A percentile compares a stretch with the other conserved stretches of the same genome.
These are phyloP conservation scores for Kalmanozyma brasiliensis DNA, from an alignment of 1,284 basidiomycete species.

Conservation along the genomic window DNA sequence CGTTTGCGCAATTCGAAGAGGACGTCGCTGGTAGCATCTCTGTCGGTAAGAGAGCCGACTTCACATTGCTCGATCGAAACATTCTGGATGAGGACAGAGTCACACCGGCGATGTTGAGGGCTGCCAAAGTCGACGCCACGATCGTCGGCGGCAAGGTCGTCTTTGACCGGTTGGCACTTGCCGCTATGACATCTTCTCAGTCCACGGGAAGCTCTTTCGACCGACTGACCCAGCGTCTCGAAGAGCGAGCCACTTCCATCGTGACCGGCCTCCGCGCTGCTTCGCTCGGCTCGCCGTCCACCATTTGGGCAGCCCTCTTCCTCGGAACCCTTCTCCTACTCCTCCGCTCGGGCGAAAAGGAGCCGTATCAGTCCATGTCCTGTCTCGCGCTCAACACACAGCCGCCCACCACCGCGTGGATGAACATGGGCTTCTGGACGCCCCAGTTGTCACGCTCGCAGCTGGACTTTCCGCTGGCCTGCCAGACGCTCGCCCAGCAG, in stretches of 20 bases:
- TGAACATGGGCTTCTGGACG: constrained; percentile 62
- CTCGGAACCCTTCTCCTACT: constrained; percentile 8
- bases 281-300: constrained; percentile 1
- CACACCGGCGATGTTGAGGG: constrained; percentile 75
- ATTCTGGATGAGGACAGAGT: constrained; percentile 74
- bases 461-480: constrained; percentile 41
- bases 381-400: constrained; percentile 39
- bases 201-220: background rate
- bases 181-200: constrained; percentile 5
- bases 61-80: constrained; percentile 81
- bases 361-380: constrained; percentile 32
- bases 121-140: constrained; percentile 79
- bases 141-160: constrained; percentile 80
- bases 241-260: too few relatives aligned
- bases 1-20: constrained; percentile 85
- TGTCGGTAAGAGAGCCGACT: constrained; percentile 84
- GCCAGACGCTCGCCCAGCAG: constrained; percentile 47
- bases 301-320: constrained; percentile 12
- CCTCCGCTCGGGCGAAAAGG: constrained; percentile 6
- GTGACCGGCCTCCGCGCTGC: background rate
- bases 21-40: constrained; percentile 74
- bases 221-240: constrained; percentile 2
- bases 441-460: constrained; percentile 20
- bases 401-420: constrained; percentile 52
- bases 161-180: constrained; percentile 71